phyloP scores from a whole-genome alignment of 2,329 filamentous ascomycete species.

The Penicillium fuscoglaucum region DNA sequence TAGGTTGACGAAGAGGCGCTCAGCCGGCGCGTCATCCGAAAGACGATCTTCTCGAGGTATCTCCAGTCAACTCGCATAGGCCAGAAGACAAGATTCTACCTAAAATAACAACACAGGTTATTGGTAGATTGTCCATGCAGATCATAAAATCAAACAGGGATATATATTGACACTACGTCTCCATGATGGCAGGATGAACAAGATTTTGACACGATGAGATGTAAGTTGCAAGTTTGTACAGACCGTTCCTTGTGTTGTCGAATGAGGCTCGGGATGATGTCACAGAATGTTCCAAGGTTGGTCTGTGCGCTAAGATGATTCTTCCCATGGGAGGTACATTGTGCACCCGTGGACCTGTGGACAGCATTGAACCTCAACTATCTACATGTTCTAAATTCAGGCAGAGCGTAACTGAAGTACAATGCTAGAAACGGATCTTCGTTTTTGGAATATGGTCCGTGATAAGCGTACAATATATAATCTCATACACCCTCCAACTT shows the following conservation, averaged over 20 bases:
- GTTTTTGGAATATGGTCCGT: not conserved
- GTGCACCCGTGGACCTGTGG: too few relatives aligned
- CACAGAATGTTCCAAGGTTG: not conserved
- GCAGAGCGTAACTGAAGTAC: too few relatives aligned
- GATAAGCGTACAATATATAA: not conserved
- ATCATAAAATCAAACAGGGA: not conserved
- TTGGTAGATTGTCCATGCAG: not conserved
- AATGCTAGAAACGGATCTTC: not conserved
- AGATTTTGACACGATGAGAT: not conserved
- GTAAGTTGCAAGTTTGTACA: not conserved
- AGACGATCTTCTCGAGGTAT: slow-evolving; percentile 14
- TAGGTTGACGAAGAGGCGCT: slow-evolving; percentile 15
- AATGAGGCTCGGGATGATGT: not conserved
- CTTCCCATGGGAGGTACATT: too few relatives aligned
- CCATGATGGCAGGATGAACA: not conserved
- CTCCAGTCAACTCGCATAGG: not conserved
- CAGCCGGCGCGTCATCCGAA: slow-evolving; percentile 22
- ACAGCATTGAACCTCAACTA: too few relatives aligned
- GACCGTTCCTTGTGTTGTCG: not conserved
- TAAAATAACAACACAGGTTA: not conserved
- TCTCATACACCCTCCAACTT: not conserved
- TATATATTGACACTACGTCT: slow-evolving; percentile 5
- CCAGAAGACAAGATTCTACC: not conserved
- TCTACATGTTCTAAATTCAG: too few relatives aligned
- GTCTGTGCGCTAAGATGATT: not conserved